These are phyloP conservation scores for Auricularia sp. DNA, from an alignment of 768 basidiomycete species.

Conservation along the genomic window DNA sequence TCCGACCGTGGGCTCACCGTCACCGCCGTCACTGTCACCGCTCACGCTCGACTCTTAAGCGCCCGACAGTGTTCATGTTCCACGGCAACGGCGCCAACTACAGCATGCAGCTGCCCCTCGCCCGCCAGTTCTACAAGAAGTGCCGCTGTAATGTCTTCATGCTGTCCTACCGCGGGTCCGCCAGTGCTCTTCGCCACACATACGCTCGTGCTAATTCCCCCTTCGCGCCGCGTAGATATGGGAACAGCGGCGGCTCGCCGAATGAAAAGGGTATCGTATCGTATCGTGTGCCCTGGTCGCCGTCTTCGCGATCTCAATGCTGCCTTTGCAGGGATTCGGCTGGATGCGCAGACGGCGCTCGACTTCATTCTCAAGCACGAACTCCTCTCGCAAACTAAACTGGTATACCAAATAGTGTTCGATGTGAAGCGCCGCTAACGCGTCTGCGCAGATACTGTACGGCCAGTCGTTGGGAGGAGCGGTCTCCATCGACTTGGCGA, in stretches of 20 bases:
- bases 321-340: background rate
- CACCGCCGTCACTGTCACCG: background rate
- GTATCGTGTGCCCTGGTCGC: background rate
- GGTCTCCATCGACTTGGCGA: conserved; percentile 32
- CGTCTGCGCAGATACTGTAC: conserved; percentile 12
- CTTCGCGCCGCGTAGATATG: conserved; percentile 17
- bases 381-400: conserved; percentile 3
- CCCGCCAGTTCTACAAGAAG: conserved; percentile 26
- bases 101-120: conserved; percentile 31
- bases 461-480: conserved; percentile 34
- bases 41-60: background rate
- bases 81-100: conserved; percentile 33
- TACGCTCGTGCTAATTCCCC: background rate
- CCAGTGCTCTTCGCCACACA: background rate
- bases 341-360: conserved; percentile 3
- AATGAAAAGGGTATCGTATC: conserved; percentile 22
- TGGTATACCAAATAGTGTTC: background rate
- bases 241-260: conserved; percentile 27
- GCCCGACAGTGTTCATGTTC: conserved; percentile 27
- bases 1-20: background rate
- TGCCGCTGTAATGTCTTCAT: conserved; percentile 31
- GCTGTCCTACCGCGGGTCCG: conserved; percentile 30
- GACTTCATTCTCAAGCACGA: conserved; percentile 6
- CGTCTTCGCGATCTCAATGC: too few relatives aligned
- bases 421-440: background rate